phyloP scores from a whole-genome alignment of 2,329 filamentous ascomycete species.

The Curvularia lunata region DNA sequence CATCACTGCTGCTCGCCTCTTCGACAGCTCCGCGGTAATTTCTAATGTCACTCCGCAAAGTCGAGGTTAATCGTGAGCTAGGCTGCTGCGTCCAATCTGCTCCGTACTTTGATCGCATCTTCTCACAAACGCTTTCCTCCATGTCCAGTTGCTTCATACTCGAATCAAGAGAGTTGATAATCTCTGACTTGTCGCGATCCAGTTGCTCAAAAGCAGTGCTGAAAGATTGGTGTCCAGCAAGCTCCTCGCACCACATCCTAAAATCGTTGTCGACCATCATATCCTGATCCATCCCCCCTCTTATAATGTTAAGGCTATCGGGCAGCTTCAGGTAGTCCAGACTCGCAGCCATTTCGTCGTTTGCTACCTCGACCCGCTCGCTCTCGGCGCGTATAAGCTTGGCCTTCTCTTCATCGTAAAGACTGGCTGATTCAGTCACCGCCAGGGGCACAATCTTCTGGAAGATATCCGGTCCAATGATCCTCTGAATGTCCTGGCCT shows the following conservation, averaged over 20 bases:
- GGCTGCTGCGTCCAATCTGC: conserved; percentile 97
- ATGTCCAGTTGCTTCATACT: conserved; percentile 90
- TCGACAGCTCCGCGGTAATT: conserved; percentile 89
- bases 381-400: conserved; percentile 93
- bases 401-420: conserved; percentile 98
- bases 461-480: conserved; percentile 96
- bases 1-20: conserved; percentile 86
- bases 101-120: conserved; percentile 98
- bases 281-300: conserved; percentile 90
- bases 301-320: conserved; percentile 85
- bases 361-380: conserved; percentile 89
- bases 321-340: conserved; percentile 92
- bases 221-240: conserved; percentile 84
- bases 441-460: conserved; percentile 95
- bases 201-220: conserved; percentile 78
- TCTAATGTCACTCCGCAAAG: conserved; percentile 82
- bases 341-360: conserved; percentile 94
- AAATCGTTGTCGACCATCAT: conserved; percentile 90
- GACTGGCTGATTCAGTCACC: conserved; percentile 92
- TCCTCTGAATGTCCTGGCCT: conserved; percentile 94
- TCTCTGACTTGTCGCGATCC: conserved; percentile 75
- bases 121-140: conserved; percentile 98
- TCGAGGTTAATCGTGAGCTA: conserved; percentile 86
- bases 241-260: conserved; percentile 89
- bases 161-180: conserved; percentile 74